Conservation (phyloP, 345 rosid species). For the Lepidium africanum region DNA sequence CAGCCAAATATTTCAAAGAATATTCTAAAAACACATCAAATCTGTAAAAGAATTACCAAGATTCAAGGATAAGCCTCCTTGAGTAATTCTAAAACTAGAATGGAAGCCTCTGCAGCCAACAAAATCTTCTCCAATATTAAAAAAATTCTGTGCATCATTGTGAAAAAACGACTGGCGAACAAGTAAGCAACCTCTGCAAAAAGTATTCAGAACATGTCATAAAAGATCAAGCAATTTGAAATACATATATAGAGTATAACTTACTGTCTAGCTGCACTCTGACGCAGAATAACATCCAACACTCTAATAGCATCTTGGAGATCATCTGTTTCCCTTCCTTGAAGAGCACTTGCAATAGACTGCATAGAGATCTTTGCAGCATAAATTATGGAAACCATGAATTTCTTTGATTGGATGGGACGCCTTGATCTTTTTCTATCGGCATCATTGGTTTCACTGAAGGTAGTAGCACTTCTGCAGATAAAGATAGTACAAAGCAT, state of each 20-base stretch:
- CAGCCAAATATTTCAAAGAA: neutral
- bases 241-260: neutral
- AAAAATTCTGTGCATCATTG: neutral
- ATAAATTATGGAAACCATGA: constrained; percentile 49
- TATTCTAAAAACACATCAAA: neutral
- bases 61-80: constrained; percentile 22
- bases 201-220: neutral
- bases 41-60: neutral
- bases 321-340: constrained; percentile 59
- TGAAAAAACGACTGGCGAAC: constrained; percentile 19
- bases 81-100: constrained; percentile 21
- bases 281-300: constrained; percentile 62
- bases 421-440: constrained; percentile 57
- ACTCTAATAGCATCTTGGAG: constrained; percentile 63
- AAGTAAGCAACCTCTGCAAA: constrained; percentile 53
- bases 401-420: constrained; percentile 47
- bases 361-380: constrained; percentile 70
- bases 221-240: neutral
- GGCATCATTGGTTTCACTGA: constrained; percentile 22
- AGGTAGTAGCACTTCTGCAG: neutral
- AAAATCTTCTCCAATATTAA: neutral
- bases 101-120: constrained; percentile 18
- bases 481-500: too few relatives aligned
- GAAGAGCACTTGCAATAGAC: constrained; percentile 55
- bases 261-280: constrained; percentile 71